These are phyloP conservation scores for Erigeron philadelphicus DNA, from an alignment of 140 eudicot species.

Conservation along the genomic window DNA sequence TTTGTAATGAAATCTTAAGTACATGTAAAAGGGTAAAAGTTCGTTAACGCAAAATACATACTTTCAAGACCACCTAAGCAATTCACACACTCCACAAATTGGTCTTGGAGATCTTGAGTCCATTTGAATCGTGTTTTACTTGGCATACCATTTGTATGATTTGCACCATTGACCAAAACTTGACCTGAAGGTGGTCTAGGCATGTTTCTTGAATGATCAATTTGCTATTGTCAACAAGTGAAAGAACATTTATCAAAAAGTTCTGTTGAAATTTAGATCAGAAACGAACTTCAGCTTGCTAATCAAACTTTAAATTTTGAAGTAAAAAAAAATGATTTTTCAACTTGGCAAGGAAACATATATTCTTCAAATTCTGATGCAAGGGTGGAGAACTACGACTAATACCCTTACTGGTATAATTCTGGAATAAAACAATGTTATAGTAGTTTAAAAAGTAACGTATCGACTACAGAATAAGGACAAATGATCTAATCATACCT, in stretches of 20 bases:
- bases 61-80: slow-evolving; percentile 89
- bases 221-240: slow-evolving; percentile 17
- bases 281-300: no score
- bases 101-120: slow-evolving; percentile 95
- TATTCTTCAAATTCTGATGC: no score
- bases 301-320: no score
- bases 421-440: no score
- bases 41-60: slow-evolving; percentile 28
- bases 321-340: no score
- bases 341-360: no score
- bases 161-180: slow-evolving; percentile 25
- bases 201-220: slow-evolving; percentile 26
- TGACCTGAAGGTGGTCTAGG: slow-evolving; percentile 30
- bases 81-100: slow-evolving; percentile 86
- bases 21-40: neutral
- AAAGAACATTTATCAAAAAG: neutral
- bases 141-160: slow-evolving; percentile 37
- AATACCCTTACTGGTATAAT: no score
- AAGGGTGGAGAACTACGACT: no score
- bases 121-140: slow-evolving; percentile 81
- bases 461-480: no score
- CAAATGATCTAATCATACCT: no score
- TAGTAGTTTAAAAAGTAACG: no score
- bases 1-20: neutral
- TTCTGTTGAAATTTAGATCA: no score